Base-by-base conservation (phyloP, 257 asterid genomes). In the Gentiana straminea region DNA sequence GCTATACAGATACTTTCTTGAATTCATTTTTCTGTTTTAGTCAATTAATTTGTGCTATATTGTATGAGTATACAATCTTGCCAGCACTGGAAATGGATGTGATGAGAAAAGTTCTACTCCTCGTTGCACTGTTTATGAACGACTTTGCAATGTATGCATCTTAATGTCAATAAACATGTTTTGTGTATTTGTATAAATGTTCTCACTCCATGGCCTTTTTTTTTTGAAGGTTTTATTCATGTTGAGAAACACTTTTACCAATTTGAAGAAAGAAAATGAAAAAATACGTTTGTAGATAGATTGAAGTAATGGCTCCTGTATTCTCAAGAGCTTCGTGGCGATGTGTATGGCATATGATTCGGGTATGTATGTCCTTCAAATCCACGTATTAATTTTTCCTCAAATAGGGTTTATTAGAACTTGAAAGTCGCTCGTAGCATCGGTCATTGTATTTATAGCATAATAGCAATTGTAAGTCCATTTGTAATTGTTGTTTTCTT, bases 281-380 rank as follows among this genome's bases (percentile, higher is more conserved):
- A n/a, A n/a, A n/a, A n/a, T n/a, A n/a, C 15, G 47, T 57, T 57
- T 73, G 35, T 64, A 88, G 97, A 67, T 85, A 88, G 94, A 89
- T 89, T 68, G 97, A 89, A 79, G 84, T 89, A 59, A 89, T 89
- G 97, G 95, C 94, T 68, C 97, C 97, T 7, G 97, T 88, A 51
- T 84, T 88, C 72, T 88, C 97, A 0, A 76, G 54, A 48, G 77
- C 84, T 44, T 82, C 97, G 0, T 89, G 95, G n/a, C n/a, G n/a
- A n/a, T n/a, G n/a, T n/a, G n/a, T n/a, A n/a, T n/a, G n/a, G n/a
- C n/a, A n/a, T n/a, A 95, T 89, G 89, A 81, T 85, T 75, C 96
- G 84, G 93, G n/a, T n/a, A n/a, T n/a, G 96, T 86, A 51, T 70
- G 50, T 62, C 56, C 33, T 48, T 3, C 51, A 43, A 52, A 33